A percentile compares a stretch with the other conserved stretches of the same genome.
Evolutionary conservation across 148 eudicot species (phyloP).

Genomic region (Vaccinium myrtillus): DNA sequence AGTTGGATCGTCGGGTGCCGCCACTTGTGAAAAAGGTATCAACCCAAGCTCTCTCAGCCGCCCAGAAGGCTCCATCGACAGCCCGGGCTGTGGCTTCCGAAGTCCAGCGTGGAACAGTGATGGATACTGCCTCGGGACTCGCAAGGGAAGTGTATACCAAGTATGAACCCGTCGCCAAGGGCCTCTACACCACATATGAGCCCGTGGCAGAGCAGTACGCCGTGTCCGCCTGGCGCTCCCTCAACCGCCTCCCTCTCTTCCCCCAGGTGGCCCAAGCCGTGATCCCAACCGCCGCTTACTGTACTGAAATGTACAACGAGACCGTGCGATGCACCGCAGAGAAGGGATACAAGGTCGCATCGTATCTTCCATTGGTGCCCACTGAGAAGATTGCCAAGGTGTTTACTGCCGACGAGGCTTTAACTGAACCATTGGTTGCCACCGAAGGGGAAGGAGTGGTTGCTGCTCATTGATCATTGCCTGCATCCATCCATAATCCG

Average conservation of each 20-base stretch:
- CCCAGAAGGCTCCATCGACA: constrained; percentile 69
- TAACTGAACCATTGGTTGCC: constrained; percentile 12
- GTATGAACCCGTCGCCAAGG: constrained; percentile 87
- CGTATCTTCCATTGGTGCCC: constrained; percentile 82
- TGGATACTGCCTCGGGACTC: constrained; percentile 72
- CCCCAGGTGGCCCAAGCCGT: constrained; percentile 71
- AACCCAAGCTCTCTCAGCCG: constrained; percentile 52
- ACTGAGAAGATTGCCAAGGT: constrained; percentile 78
- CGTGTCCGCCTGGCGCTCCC: constrained; percentile 65
- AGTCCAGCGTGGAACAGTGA: constrained; percentile 62
- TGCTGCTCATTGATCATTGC: constrained; percentile 2
- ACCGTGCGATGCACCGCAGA: constrained; percentile 61
- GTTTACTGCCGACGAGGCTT: constrained; percentile 31
- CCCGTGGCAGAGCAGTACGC: constrained; percentile 91
- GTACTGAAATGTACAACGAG: constrained; percentile 75
- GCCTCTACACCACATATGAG: constrained; percentile 68
- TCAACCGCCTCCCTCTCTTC: constrained; percentile 78
- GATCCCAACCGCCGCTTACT: constrained; percentile 75
- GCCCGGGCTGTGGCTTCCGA: constrained; percentile 74
- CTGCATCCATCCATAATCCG: not conserved
- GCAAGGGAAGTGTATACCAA: constrained; percentile 68
- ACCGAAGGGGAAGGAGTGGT: constrained; percentile 17
- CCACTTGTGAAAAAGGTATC: constrained; percentile 63
- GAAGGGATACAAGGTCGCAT: constrained; percentile 76
- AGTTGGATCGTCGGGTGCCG: constrained; percentile 63